Conservation (phyloP, 129 eudicot species). For the Kitagawia praeruptora region DNA sequence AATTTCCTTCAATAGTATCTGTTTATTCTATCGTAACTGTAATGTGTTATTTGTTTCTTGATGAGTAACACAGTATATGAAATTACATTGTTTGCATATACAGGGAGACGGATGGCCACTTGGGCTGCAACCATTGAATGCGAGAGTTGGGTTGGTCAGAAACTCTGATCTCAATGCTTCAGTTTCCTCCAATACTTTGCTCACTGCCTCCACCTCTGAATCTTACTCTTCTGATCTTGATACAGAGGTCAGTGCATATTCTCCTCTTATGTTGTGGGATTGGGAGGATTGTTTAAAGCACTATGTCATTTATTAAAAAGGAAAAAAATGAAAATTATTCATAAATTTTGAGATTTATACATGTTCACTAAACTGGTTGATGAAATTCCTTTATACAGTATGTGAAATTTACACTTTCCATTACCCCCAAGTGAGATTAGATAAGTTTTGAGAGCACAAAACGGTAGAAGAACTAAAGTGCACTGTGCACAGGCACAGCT, state of each 20-base stretch:
- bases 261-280: background rate
- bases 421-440: background rate
- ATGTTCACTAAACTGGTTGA: background rate
- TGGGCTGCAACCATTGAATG: slow-evolving; percentile 60
- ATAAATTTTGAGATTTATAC: background rate
- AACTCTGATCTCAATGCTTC: slow-evolving; percentile 54
- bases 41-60: background rate
- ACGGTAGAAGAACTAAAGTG: background rate
- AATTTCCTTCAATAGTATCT: background rate
- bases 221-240: slow-evolving; percentile 70
- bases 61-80: background rate
- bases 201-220: slow-evolving; percentile 42
- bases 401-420: background rate
- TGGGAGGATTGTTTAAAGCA: background rate
- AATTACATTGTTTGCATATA: background rate
- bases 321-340: background rate
- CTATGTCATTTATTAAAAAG: background rate
- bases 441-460: background rate
- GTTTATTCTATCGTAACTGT: background rate
- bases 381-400: background rate
- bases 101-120: slow-evolving; percentile 88
- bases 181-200: slow-evolving; percentile 66
- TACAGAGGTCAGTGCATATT: slow-evolving; percentile 41
- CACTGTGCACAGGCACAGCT: background rate
- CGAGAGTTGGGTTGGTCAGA: slow-evolving; percentile 42